Base-by-base conservation (phyloP, 179 eudicot species). In the Patellifolia procumbens region DNA sequence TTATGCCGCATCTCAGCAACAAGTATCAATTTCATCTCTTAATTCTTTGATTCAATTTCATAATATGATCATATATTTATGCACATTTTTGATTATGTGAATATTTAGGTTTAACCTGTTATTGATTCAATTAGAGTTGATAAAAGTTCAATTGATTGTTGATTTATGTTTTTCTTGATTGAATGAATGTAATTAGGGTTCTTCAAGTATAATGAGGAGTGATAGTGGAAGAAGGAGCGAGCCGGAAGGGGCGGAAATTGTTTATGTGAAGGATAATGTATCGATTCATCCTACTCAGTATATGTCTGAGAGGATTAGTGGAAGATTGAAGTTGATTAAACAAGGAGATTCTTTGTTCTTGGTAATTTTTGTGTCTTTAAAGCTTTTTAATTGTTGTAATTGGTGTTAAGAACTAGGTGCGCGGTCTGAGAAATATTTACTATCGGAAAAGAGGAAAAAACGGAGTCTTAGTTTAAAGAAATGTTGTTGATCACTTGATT, bases 211-310 rank as follows among this genome's bases (percentile, higher is more conserved):
- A 70, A 79, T 53, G 66, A 77, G 88, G 70, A 83, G 84, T 83
- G 92, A 86, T 70, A 91, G 93, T 84, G 82, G 85, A 37, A 88
- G 82, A 77, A 84, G 86, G 79, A 90, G 89, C 76, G 95, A 91
- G 26, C 80, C 91, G 20, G 95, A 90, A 45, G 90, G 89, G 10
- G 89, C 92, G 1, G 96, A 95, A 52, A 59, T 91, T 22, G 87
- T 95, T 48, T 95, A 82, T 77, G 34, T 79, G 81, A 93, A 90
- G 82, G 99, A 95, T 46, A 91, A 95, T 81, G 99, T 95, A 63
- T 80, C 99, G 10, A 90, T 95, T 86, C 99, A 95, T 78, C 98
- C 99, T 10, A 91, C 93, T 69, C 98, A 95, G 83, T 87, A 85
- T 42, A 90, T 89, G 68, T 83, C 92, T 53, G 97, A 95, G 82